phyloP scores from a whole-genome alignment of 352 stramenopile genomes.

The Globisporangium okanoganense region DNA sequence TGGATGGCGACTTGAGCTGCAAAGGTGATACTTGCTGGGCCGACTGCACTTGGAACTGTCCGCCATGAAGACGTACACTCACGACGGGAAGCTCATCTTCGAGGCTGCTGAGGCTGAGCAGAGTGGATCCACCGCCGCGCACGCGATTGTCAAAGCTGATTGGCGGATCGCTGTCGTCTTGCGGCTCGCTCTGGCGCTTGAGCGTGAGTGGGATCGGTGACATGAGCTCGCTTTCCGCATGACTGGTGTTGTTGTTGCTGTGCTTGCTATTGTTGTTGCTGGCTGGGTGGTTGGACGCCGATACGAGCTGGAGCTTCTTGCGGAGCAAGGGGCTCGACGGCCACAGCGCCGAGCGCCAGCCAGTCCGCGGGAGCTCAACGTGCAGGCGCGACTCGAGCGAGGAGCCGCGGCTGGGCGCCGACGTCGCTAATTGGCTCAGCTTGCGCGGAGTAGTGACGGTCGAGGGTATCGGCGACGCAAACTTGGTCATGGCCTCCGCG shows the following conservation, averaged over 20 bases:
- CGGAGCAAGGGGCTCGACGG: slow-evolving; percentile 23
- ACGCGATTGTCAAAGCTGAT: slow-evolving; percentile 2
- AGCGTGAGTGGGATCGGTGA: slow-evolving; percentile 9
- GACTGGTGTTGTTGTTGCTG: slow-evolving; percentile 14
- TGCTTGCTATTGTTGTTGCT: slow-evolving; percentile 21
- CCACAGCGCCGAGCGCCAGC: slow-evolving; percentile 38
- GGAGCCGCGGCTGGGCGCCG: slow-evolving; percentile 2
- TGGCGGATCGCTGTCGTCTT: slow-evolving; percentile 1
- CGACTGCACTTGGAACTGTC: slow-evolving; percentile 10
- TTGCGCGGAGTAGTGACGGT: neutral
- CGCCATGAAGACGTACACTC: slow-evolving; percentile 11
- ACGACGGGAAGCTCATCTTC: slow-evolving; percentile 1
- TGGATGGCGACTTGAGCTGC: neutral
- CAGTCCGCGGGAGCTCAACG: slow-evolving; percentile 15
- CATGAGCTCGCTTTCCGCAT: slow-evolving; percentile 10
- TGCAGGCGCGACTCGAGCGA: slow-evolving; percentile 16
- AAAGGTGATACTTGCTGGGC: neutral
- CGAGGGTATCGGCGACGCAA: neutral
- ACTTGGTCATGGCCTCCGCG: slow-evolving; percentile 4
- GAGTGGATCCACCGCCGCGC: neutral
- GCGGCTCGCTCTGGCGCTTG: slow-evolving; percentile 7
- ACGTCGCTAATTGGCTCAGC: slow-evolving; percentile 10
- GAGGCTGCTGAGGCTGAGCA: slow-evolving; percentile 4
- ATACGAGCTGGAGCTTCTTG: slow-evolving; percentile 30
- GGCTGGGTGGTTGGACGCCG: slow-evolving; percentile 1